These are phyloP conservation scores for Eucalyptus cloeziana DNA, from an alignment of 345 rosid species.

Conservation along the genomic window DNA sequence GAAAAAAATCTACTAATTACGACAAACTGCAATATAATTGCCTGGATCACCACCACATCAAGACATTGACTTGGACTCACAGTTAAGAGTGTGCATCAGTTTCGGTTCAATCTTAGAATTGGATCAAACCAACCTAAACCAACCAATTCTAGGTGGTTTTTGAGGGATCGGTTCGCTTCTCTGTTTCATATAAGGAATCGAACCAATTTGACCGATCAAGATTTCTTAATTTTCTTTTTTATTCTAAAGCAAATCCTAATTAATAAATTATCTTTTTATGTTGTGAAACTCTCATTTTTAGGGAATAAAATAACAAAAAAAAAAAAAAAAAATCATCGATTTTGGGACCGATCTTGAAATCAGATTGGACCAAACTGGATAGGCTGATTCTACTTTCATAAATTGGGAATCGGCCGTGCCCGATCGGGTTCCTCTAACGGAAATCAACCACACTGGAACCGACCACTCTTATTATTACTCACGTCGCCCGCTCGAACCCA, in stretches of 20 bases:
- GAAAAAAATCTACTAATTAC: not conserved
- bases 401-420: rapidly evolving
- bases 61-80: not conserved
- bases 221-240: too few relatives aligned
- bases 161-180: rapidly evolving
- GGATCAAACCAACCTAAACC: not conserved
- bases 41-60: not conserved
- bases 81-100: not conserved
- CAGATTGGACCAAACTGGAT: too few relatives aligned
- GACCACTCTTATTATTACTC: too few relatives aligned
- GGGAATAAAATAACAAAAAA: too few relatives aligned
- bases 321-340: too few relatives aligned
- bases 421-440: too few relatives aligned
- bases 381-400: too few relatives aligned
- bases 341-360: too few relatives aligned
- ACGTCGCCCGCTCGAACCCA: not conserved
- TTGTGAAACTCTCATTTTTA: not conserved
- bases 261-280: too few relatives aligned
- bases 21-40: not conserved
- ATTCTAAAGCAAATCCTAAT: not conserved
- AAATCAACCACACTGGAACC: too few relatives aligned
- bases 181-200: too few relatives aligned
- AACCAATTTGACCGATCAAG: too few relatives aligned
- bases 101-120: rapidly evolving
- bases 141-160: rapidly evolving